Evolutionary conservation across 371 early-diverging fungal genomes (phyloP).

Genomic region (Apophysomyces ossiformis): DNA sequence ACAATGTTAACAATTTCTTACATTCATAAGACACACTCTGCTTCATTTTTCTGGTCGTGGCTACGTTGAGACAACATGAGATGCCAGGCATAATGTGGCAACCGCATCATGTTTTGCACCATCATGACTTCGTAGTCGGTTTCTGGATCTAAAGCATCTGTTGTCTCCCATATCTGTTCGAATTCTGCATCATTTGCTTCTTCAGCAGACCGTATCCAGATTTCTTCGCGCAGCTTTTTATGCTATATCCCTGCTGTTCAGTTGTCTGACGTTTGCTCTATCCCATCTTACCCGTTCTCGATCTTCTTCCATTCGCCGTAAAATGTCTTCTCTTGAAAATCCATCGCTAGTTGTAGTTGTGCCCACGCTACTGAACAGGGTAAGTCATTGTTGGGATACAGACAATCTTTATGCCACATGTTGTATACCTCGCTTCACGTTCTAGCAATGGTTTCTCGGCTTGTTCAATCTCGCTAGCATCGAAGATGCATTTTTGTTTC

Average conservation of each 20-base stretch:
- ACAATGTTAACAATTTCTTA: conserved; percentile 6
- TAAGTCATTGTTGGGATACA: background rate
- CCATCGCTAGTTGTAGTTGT: conserved; percentile 27
- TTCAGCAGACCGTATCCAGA: conserved; percentile 72
- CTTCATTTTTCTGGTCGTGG: conserved; percentile 7
- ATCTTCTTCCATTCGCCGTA: conserved; percentile 81
- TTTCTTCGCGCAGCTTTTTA: conserved; percentile 74
- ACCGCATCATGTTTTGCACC: conserved; percentile 59
- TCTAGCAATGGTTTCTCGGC: conserved; percentile 55
- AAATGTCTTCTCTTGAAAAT: conserved; percentile 66
- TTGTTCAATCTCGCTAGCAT: conserved; percentile 42
- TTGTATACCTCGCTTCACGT: conserved; percentile 43
- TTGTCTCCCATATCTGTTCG: conserved; percentile 65
- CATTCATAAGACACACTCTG: conserved; percentile 1
- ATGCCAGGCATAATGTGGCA: conserved; percentile 58
- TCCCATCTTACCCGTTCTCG: conserved; percentile 61
- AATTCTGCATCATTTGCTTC: conserved; percentile 65
- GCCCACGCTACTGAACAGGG: background rate
- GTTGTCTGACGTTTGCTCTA: background rate
- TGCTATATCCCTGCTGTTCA: conserved; percentile 41
- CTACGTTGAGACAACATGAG: conserved; percentile 2
- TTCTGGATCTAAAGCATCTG: conserved; percentile 62
- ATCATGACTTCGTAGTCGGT: conserved; percentile 67
- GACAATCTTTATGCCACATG: background rate
- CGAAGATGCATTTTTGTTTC: conserved; percentile 50